phyloP scores from a whole-genome alignment of 495 filamentous ascomycete species.

The Tuber brumale region DNA sequence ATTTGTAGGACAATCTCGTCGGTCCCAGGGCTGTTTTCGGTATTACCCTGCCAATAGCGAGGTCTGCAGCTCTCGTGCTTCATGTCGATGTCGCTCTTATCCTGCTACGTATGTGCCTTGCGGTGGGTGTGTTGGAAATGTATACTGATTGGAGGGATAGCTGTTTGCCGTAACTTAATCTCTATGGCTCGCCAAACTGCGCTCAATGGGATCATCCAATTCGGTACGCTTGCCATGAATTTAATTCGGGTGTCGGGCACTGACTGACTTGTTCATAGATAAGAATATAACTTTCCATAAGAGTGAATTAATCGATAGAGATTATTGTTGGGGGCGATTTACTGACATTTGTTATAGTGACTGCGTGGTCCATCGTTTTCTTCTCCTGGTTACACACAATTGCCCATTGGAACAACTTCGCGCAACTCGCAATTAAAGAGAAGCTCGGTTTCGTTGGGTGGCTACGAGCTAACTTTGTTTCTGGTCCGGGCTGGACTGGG shows the following conservation, averaged over 20 bases:
- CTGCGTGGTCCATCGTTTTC: slow-evolving; percentile 73
- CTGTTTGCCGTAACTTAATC: slow-evolving; percentile 71
- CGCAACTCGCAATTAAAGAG: slow-evolving; percentile 62
- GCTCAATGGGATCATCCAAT: slow-evolving; percentile 69
- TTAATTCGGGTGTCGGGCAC: background rate
- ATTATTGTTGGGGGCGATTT: background rate
- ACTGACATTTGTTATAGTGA: slow-evolving; percentile 44
- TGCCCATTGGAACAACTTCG: slow-evolving; percentile 75
- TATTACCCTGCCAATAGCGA: slow-evolving; percentile 63
- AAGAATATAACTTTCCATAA: slow-evolving; percentile 80
- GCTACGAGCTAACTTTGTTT: slow-evolving; percentile 61
- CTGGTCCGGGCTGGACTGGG: slow-evolving; percentile 71
- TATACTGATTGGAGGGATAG: slow-evolving; percentile 32
- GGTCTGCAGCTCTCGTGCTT: slow-evolving; percentile 61
- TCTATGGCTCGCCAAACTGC: slow-evolving; percentile 67
- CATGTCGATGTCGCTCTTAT: slow-evolving; percentile 71
- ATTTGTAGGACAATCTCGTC: slow-evolving; percentile 53
- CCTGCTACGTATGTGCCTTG: slow-evolving; percentile 51
- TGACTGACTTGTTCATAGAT: slow-evolving; percentile 45
- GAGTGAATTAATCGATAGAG: slow-evolving; percentile 39
- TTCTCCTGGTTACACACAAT: slow-evolving; percentile 75
- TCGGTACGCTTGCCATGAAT: slow-evolving; percentile 45
- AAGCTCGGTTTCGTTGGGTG: slow-evolving; percentile 66
- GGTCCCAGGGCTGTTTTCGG: slow-evolving; percentile 58
- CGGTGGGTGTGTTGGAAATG: background rate